These are phyloP conservation scores for Arabis alpina DNA, from an alignment of 345 rosid species.

Conservation along the genomic window DNA sequence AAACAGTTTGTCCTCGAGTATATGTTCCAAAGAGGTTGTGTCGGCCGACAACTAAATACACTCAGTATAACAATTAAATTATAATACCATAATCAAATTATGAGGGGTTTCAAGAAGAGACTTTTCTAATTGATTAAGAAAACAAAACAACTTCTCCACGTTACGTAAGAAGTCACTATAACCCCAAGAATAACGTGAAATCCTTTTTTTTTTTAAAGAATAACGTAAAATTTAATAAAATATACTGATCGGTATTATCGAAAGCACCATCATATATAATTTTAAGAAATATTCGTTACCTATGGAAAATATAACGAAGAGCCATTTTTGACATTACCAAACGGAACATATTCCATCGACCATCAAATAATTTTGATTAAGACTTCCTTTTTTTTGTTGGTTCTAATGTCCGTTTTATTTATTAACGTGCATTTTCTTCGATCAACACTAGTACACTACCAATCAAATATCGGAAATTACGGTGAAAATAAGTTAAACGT, in stretches of 20 bases:
- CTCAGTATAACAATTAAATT: slow-evolving; percentile 1
- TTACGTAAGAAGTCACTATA: background rate
- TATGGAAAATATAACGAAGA: background rate
- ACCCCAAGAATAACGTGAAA: background rate
- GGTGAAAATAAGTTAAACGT: background rate
- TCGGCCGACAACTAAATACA: slow-evolving; percentile 40
- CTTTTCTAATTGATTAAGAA: background rate
- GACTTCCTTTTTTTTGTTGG: background rate
- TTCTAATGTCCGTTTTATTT: background rate
- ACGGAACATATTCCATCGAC: slow-evolving; percentile 17
- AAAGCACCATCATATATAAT: too few relatives aligned
- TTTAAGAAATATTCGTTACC: too few relatives aligned
- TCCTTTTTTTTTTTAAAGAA: too few relatives aligned
- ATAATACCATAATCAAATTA: slow-evolving; percentile 5
- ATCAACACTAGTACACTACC: background rate
- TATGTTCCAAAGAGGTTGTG: slow-evolving; percentile 18
- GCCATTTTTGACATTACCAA: slow-evolving; percentile 15
- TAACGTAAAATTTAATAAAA: too few relatives aligned
- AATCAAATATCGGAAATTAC: background rate
- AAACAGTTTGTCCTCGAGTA: slow-evolving; percentile 16
- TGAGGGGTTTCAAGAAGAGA: background rate
- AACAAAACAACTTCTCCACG: slow-evolving; percentile 24
- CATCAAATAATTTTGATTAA: background rate
- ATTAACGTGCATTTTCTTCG: slow-evolving; percentile 24
- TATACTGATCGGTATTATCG: too few relatives aligned